Evolutionary conservation across 2,329 filamentous ascomycete genomes (phyloP).

Genomic region (Pseudophaeomoniella oleicola): DNA sequence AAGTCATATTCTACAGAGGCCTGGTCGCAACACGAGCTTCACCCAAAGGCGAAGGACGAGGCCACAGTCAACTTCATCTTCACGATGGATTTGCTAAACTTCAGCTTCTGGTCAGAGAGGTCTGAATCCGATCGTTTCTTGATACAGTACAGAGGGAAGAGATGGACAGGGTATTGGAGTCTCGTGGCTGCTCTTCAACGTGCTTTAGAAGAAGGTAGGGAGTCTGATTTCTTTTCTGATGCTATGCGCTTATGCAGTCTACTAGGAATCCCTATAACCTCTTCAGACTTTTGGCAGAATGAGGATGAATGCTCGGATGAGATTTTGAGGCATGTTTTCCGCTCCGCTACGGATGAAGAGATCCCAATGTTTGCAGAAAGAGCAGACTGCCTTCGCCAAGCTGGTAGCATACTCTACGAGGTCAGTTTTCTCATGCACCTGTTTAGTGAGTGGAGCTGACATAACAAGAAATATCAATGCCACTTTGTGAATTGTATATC

Average conservation of each 20-base stretch:
- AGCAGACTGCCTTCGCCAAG: slow-evolving; percentile 66
- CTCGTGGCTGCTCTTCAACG: slow-evolving; percentile 75
- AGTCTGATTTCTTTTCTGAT: slow-evolving; percentile 3
- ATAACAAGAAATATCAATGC: slow-evolving; percentile 64
- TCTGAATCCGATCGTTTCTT: slow-evolving; percentile 59
- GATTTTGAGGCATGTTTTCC: slow-evolving; percentile 61
- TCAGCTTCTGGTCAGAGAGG: slow-evolving; percentile 83
- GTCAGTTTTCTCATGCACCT: too few species aligned
- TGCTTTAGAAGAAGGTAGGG: slow-evolving; percentile 69
- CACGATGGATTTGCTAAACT: slow-evolving; percentile 92
- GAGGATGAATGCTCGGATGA: slow-evolving; percentile 63
- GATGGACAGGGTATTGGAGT: slow-evolving; percentile 93
- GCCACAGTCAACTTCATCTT: slow-evolving; percentile 83
- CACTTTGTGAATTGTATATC: slow-evolving; percentile 60
- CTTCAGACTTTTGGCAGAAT: slow-evolving; percentile 71
- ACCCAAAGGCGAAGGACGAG: slow-evolving; percentile 71
- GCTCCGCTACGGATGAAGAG: slow-evolving; percentile 70
- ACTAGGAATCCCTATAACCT: slow-evolving; percentile 73
- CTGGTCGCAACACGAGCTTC: slow-evolving; percentile 81
- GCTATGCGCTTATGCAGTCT: background rate
- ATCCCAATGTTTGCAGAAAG: slow-evolving; percentile 75
- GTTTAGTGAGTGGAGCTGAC: too few species aligned
- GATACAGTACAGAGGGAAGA: slow-evolving; percentile 64
- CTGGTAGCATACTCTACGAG: slow-evolving; percentile 64
- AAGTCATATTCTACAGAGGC: slow-evolving; percentile 70